These are phyloP conservation scores for Sporothrix curviconia DNA, from an alignment of 2,329 filamentous ascomycete genomes.

Conservation along the genomic window DNA sequence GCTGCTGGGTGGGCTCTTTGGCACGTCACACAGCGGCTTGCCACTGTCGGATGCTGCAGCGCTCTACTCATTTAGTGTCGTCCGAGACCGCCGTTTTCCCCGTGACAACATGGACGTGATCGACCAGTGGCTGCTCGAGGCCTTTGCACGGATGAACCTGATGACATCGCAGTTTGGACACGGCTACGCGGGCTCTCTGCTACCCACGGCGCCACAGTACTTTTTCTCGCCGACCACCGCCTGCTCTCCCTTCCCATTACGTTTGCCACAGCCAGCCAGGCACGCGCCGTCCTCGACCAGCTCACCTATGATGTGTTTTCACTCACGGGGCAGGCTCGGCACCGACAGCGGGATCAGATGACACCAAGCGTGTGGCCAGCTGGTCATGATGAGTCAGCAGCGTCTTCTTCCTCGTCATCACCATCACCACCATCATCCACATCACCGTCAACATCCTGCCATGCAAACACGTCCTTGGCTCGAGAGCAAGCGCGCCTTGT, in stretches of 20 bases:
- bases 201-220: background rate
- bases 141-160: background rate
- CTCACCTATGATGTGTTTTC: background rate
- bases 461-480: background rate
- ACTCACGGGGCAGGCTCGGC: background rate
- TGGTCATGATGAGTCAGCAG: background rate
- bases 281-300: background rate
- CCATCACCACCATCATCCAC: background rate
- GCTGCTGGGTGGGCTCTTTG: background rate
- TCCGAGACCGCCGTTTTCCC: background rate
- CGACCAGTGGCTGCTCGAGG: background rate
- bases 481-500: background rate
- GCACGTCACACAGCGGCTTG: background rate
- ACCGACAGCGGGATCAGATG: background rate
- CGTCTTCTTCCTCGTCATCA: background rate
- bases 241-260: background rate
- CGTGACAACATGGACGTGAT: background rate
- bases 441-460: background rate
- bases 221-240: constrained; percentile 1
- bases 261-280: background rate
- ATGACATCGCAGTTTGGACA: background rate
- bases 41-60: background rate
- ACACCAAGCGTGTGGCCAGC: no score
- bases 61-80: background rate
- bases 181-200: background rate